Evolutionary conservation across 306 rosid species (phyloP).

Genomic region (barrel medic (Medicago truncatula)): DNA sequence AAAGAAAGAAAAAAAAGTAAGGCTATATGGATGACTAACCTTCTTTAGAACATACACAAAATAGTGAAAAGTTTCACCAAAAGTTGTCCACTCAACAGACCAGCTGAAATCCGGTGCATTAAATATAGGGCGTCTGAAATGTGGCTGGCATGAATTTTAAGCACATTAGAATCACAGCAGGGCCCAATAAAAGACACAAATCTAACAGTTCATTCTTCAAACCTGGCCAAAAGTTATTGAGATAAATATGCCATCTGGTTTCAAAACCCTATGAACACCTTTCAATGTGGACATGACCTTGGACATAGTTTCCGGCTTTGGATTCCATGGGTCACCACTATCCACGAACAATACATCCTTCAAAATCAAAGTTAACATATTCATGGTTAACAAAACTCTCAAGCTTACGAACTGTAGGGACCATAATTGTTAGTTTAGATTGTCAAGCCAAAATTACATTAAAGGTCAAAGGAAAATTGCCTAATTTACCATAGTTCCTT

Average conservation of each 20-base stretch:
- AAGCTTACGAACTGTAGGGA: conserved; percentile 1
- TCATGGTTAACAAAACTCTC: conserved; percentile 35
- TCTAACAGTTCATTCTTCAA: conserved; percentile 35
- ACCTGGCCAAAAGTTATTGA: conserved; percentile 98
- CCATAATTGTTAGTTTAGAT: conserved; percentile 27
- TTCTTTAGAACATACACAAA: conserved; percentile 78
- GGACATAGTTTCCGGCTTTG: conserved; percentile 65
- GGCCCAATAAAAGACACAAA: conserved; percentile 20
- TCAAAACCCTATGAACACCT: conserved; percentile 86
- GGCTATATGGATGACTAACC: conserved; percentile 57
- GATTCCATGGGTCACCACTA: conserved; percentile 96
- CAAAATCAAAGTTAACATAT: conserved; percentile 45
- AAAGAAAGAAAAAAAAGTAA: background rate
- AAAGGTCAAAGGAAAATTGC: conserved; percentile 38
- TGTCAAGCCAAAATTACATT: conserved; percentile 33
- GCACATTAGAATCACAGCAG: conserved; percentile 41
- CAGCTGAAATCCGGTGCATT: conserved; percentile 79
- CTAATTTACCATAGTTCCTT: conserved; percentile 88
- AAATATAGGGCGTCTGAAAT: conserved; percentile 85
- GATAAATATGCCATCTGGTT: conserved; percentile 75
- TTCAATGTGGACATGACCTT: conserved; percentile 82
- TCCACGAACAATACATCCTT: conserved; percentile 97
- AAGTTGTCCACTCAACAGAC: conserved; percentile 89
- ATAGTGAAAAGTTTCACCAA: conserved; percentile 92
- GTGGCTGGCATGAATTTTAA: conserved; percentile 69